Evolutionary conservation across 441 rosid genomes (phyloP).

Genomic region (Arabidopsis lyrata): DNA sequence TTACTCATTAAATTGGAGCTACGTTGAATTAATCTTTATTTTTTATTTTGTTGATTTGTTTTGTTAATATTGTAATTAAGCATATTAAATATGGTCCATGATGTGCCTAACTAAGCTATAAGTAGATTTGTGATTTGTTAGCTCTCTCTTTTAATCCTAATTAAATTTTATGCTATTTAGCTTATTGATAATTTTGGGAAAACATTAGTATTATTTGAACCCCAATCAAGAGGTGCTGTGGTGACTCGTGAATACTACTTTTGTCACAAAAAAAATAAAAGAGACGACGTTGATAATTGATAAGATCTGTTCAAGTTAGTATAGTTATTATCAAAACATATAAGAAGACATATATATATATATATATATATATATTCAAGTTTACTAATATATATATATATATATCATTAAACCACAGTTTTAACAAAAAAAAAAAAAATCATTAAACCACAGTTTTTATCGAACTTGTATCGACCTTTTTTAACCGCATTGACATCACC

Average conservation of each 20-base stretch:
- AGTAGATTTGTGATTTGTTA: constrained; percentile 28
- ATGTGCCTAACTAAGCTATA: constrained; percentile 36
- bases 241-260: neutral
- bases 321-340: no score
- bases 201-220: neutral
- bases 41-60: neutral
- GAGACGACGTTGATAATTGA: constrained; percentile 4
- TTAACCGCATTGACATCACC: no score
- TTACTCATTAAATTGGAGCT: constrained; percentile 36
- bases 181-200: neutral
- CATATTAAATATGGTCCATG: constrained; percentile 26
- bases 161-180: neutral
- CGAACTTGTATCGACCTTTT: no score
- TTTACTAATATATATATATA: neutral
- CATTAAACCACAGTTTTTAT: no score
- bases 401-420: no score
- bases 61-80: neutral
- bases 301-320: neutral
- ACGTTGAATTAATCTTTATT: constrained; percentile 5
- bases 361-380: no score
- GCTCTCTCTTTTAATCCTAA: neutral
- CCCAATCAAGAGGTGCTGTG: neutral
- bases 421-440: no score
- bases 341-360: neutral
- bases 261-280: neutral